Evolutionary conservation across 2,329 filamentous ascomycete species (phyloP).

Genomic region (Botrytis hyacinthi): DNA sequence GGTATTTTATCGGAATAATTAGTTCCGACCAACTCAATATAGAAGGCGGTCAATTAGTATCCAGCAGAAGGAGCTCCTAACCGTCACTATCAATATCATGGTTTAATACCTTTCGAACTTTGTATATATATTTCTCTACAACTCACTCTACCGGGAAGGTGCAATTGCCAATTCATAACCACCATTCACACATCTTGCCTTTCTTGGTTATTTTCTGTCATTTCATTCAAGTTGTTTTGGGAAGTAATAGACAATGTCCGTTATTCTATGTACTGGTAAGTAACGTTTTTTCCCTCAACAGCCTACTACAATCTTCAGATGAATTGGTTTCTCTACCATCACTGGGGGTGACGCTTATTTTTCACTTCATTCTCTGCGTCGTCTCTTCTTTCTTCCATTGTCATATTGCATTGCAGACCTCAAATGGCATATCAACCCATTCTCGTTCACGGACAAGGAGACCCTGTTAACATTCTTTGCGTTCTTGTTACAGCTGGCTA

Average conservation of each 20-base stretch:
- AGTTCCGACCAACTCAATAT: neutral
- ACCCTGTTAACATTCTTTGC: constrained; percentile 28
- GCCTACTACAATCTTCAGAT: neutral
- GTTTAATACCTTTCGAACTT: neutral
- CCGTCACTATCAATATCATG: neutral
- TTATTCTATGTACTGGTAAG: constrained; percentile 18
- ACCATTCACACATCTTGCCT: neutral
- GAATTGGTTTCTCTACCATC: too few relatives aligned
- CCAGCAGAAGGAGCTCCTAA: neutral
- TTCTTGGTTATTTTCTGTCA: neutral
- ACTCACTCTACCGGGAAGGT: neutral
- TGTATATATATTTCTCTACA: neutral
- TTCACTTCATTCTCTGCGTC: neutral
- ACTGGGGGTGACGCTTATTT: neutral
- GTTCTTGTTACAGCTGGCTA: constrained; percentile 57
- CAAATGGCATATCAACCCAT: neutral
- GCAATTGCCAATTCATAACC: neutral
- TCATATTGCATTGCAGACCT: neutral
- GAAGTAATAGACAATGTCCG: constrained; percentile 11
- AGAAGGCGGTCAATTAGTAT: constrained; percentile 8
- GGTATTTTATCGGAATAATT: neutral
- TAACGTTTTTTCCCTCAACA: neutral
- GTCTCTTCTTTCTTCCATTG: neutral
- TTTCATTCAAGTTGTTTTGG: neutral
- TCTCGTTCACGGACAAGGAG: constrained; percentile 19